Percentiles rank a stretch among this genome's conserved stretches.
Conservation (phyloP, 345 rosid genomes). For the Citrus medica region DNA sequence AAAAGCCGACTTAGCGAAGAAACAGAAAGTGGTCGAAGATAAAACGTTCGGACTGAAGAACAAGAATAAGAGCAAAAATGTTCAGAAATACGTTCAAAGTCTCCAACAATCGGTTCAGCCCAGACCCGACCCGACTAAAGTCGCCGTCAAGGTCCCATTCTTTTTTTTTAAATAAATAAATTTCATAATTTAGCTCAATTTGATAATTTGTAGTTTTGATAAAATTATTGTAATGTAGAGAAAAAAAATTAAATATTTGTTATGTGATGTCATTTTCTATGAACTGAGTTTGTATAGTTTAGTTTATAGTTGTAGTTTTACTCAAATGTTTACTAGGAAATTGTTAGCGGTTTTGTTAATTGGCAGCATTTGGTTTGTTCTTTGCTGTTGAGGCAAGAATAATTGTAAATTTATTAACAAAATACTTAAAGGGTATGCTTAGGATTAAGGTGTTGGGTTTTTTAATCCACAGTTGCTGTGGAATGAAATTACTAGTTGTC, state of each 20-base stretch:
- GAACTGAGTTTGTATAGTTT: neutral
- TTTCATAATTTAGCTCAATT: neutral
- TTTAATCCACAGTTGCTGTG: neutral
- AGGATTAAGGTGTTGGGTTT: neutral
- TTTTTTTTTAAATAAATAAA: too few species aligned
- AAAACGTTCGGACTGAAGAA: slow-evolving; percentile 92
- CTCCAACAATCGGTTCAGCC: slow-evolving; percentile 84
- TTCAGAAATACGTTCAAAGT: slow-evolving; percentile 85
- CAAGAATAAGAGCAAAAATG: slow-evolving; percentile 94
- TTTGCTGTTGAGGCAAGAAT: neutral
- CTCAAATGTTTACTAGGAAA: neutral
- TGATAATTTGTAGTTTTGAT: neutral
- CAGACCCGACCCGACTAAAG: slow-evolving; percentile 59
- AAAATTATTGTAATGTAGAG: neutral
- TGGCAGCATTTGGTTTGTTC: neutral
- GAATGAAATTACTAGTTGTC: neutral
- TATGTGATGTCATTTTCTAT: neutral
- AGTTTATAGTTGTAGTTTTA: neutral
- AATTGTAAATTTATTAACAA: neutral
- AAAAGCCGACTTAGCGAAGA: slow-evolving; percentile 83
- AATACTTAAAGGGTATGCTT: neutral
- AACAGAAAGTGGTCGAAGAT: slow-evolving; percentile 93
- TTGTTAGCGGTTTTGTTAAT: neutral
- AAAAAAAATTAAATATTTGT: neutral
- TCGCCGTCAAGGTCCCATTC: slow-evolving; percentile 64